Evolutionary conservation across 768 basidiomycete genomes (phyloP).

Genomic region (Lactifluus hygrophoroides): DNA sequence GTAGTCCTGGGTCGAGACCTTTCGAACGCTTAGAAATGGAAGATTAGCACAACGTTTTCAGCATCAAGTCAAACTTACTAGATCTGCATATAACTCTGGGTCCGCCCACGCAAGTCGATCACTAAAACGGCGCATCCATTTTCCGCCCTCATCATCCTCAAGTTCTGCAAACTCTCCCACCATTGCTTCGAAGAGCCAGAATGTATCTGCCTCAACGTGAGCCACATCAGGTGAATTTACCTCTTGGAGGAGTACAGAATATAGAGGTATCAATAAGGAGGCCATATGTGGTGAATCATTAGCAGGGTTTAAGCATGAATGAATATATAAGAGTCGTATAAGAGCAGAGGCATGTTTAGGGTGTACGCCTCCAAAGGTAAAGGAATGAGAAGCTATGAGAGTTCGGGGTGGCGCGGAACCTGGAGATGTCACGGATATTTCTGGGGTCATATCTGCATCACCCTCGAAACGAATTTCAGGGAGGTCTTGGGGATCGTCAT

Average conservation of each 20-base stretch:
- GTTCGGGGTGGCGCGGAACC: conserved; percentile 33
- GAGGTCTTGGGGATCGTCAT: conserved; percentile 24
- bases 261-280: conserved; percentile 61
- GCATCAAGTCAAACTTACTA: conserved; percentile 38
- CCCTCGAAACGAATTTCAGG: conserved; percentile 34
- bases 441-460: conserved; percentile 18
- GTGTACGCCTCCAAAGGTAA: conserved; percentile 41
- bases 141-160: conserved; percentile 58
- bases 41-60: neutral
- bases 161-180: conserved; percentile 65
- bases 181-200: conserved; percentile 74
- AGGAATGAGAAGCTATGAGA: conserved; percentile 39
- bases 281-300: conserved; percentile 60
- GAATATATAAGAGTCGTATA: conserved; percentile 62
- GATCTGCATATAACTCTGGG: conserved; percentile 44
- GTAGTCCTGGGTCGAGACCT: conserved; percentile 60
- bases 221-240: conserved; percentile 49
- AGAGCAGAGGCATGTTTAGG: conserved; percentile 54
- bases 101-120: conserved; percentile 57
- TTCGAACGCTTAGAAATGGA: conserved; percentile 39
- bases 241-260: conserved; percentile 53
- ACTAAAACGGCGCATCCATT: conserved; percentile 57
- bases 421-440: conserved; percentile 32
- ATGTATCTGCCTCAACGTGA: conserved; percentile 72
- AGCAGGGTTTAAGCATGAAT: conserved; percentile 63